Base-by-base conservation (phyloP, 2,329 filamentous ascomycete genomes). In the Teratosphaeria nubilosa region DNA sequence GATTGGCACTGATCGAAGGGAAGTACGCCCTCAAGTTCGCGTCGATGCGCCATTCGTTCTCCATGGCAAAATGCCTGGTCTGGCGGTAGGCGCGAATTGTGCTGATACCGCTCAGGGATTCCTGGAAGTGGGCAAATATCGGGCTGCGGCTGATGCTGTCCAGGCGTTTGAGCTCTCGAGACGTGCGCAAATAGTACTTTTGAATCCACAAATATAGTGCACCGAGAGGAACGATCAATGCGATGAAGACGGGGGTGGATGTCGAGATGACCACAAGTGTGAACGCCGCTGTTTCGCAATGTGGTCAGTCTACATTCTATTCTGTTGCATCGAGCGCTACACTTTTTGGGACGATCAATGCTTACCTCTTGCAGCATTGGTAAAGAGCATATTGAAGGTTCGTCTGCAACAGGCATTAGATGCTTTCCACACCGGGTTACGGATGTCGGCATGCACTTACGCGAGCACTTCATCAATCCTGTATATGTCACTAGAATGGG, bases 11-110 rank as follows among this genome's bases (percentile, higher is more conserved):
- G 73, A 97, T 91, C 20, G 91, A 96, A 2, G 94, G 92, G 77
- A 91, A 97, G 76, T 92, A 99, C 31, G 94, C 94, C 63, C 90
- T 85, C 60, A 97, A 79, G 72, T 99, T 99, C 51, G 90, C 87
- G 76, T 99, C 94, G 62, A 97, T 88, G 51, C 94, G 87, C 90
- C 91, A 96, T 79, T 99, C 91, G 67, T 97, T 99, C 74, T 99
- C 95, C 59, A 88, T 78, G 61, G 89, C 83, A 74, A 99, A 99
- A 58, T 94, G 83, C 63, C 85, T 79, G 73, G 95, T 86, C 72
- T 99, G 92, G 61, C 87, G 83, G 77, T 95, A 99, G 37, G 94
- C 95, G 64, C 95, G 88, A 69, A 99, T 97, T 11, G 94, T 99
- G 60, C 89, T 90, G 70, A 96, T 87, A 51, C 94, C 94, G 61